Conservation (phyloP, 805 yeast genomes). For the Nakazawaea siamensis region DNA sequence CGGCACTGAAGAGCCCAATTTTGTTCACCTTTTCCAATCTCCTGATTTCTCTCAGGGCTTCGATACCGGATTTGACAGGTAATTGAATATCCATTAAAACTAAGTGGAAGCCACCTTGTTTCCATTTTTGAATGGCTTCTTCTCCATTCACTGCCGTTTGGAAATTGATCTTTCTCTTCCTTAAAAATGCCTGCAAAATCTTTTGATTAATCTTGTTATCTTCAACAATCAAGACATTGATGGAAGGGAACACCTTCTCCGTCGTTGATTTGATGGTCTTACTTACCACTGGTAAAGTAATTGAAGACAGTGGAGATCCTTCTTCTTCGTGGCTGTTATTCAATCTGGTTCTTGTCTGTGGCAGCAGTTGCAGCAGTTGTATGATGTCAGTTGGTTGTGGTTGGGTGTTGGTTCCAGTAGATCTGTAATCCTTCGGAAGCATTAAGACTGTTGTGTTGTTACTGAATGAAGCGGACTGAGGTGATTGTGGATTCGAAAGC, state of each 20-base stretch:
- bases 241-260: conserved; percentile 73
- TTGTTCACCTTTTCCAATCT: conserved; percentile 72
- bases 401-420: too few relatives aligned
- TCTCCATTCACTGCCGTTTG: conserved; percentile 88
- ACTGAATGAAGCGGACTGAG: background rate
- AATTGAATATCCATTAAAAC: conserved; percentile 96
- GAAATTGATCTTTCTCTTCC: conserved; percentile 77
- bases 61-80: conserved; percentile 93
- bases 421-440: conserved; percentile 10
- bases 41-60: conserved; percentile 88
- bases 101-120: conserved; percentile 87
- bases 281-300: background rate
- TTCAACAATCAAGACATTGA: conserved; percentile 89
- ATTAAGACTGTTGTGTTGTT: conserved; percentile 7
- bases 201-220: conserved; percentile 93
- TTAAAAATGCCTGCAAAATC: conserved; percentile 80
- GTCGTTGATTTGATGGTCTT: conserved; percentile 27
- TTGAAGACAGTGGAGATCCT: too few relatives aligned
- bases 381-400: background rate
- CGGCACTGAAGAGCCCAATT: conserved; percentile 51
- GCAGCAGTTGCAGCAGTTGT: background rate
- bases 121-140: conserved; percentile 94
- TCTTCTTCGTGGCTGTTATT: background rate
- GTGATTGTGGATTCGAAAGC: conserved; percentile 9
- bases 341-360: background rate